Conservation (phyloP, 805 yeast species). For the Peterozyma xylosa region DNA sequence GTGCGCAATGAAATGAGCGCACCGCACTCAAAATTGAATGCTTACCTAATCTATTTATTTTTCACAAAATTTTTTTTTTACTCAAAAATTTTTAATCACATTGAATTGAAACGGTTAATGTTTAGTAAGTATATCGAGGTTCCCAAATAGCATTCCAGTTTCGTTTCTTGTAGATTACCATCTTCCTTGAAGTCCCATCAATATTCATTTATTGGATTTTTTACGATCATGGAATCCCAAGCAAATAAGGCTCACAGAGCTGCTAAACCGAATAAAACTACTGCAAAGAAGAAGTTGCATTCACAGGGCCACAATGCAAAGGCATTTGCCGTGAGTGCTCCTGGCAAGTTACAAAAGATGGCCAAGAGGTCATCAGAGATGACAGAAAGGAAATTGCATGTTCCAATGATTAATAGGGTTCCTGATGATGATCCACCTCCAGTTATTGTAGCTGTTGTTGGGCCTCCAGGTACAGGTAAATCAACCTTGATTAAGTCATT, state of each 20-base stretch:
- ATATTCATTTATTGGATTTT: too few species aligned
- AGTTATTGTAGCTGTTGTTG: constrained; percentile 90
- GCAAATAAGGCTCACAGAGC: constrained; percentile 80
- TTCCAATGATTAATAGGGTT: constrained; percentile 95
- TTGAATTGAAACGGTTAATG: too few species aligned
- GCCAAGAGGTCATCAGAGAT: constrained; percentile 81
- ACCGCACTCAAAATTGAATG: too few species aligned
- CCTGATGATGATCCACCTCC: constrained; percentile 99
- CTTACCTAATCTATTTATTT: too few species aligned
- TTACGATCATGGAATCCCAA: constrained; percentile 30
- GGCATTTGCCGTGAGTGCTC: constrained; percentile 78
- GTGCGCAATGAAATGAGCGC: too few species aligned
- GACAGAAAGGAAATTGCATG: constrained; percentile 81
- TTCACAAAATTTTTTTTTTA: too few species aligned
- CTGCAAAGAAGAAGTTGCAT: constrained; percentile 83
- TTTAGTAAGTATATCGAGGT: too few species aligned
- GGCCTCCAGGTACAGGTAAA: constrained; percentile 99
- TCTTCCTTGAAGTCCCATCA: too few species aligned
- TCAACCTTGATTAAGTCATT: constrained; percentile 86
- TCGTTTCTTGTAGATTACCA: too few species aligned
- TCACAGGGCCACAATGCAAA: constrained; percentile 80
- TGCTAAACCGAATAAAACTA: constrained; percentile 30
- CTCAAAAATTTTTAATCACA: too few species aligned
- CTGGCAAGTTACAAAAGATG: constrained; percentile 77
- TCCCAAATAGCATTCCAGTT: too few species aligned